A percentile compares a stretch with the other conserved stretches of the same genome.
These are phyloP conservation scores for Mycena leptocephala DNA, from an alignment of 768 basidiomycete species.

Conservation along the genomic window DNA sequence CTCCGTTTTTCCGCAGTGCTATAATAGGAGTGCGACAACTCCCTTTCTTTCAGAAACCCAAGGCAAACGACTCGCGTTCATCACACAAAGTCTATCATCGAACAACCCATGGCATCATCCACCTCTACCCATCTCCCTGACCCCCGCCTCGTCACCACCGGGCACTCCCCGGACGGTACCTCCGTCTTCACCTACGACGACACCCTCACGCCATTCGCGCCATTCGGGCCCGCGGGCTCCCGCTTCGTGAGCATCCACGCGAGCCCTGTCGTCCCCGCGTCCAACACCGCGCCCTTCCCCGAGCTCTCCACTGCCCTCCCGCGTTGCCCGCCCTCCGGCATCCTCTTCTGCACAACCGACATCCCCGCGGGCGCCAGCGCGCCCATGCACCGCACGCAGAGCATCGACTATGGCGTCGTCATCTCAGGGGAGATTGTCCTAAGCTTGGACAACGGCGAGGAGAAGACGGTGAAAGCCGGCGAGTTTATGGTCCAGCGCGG, in stretches of 20 bases:
- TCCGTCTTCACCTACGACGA: conserved; percentile 25
- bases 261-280: too few species aligned
- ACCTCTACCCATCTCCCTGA: conserved; percentile 18
- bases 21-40: too few species aligned
- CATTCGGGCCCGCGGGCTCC: conserved; percentile 19
- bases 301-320: too few species aligned
- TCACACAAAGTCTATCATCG: neutral
- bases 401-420: conserved; percentile 13
- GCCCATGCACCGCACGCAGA: conserved; percentile 19
- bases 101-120: conserved; percentile 1
- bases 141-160: conserved; percentile 19
- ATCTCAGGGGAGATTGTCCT: neutral
- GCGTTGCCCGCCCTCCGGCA: too few species aligned
- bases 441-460: neutral
- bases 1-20: neutral
- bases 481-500: conserved; percentile 24
- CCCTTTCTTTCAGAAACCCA: too few species aligned
- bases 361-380: neutral
- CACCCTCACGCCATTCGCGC: conserved; percentile 19
- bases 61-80: too few species aligned
- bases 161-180: too few species aligned
- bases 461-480: conserved; percentile 3
- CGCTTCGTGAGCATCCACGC: conserved; percentile 17
- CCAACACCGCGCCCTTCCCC: too few species aligned
- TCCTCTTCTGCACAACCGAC: neutral